Conservation (phyloP, 805 yeast genomes). For the Pichia membranifaciens region DNA sequence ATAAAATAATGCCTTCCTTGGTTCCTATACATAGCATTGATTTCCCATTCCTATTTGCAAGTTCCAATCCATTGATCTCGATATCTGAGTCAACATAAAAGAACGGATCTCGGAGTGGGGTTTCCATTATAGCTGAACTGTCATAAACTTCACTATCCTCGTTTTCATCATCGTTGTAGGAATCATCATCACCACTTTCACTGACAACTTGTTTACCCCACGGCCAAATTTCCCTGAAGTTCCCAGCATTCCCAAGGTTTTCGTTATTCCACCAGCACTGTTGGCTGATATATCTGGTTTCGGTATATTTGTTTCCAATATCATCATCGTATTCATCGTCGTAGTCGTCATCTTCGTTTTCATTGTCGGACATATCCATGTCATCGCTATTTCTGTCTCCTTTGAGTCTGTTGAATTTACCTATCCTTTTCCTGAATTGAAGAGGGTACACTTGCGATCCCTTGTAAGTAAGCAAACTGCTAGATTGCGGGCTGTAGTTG, state of each 20-base stretch:
- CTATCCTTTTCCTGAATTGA: background rate
- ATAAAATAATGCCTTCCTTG: constrained; percentile 59
- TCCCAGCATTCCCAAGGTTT: background rate
- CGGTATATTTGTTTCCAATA: background rate
- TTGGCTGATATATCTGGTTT: background rate
- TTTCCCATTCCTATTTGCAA: constrained; percentile 41
- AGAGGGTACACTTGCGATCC: background rate
- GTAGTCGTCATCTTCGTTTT: background rate
- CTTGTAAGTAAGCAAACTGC: background rate
- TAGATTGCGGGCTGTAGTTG: background rate
- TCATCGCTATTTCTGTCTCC: background rate
- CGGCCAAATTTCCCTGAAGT: constrained; percentile 2
- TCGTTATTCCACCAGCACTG: constrained; percentile 1
- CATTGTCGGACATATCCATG: background rate
- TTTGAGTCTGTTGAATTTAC: background rate
- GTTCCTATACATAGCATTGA: constrained; percentile 54
- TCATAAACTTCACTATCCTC: background rate
- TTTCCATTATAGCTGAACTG: constrained; percentile 2
- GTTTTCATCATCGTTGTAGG: background rate
- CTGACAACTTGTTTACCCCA: constrained; percentile 1
- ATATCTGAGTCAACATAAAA: constrained; percentile 24
- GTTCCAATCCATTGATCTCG: constrained; percentile 58
- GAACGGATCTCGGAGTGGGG: constrained; percentile 17
- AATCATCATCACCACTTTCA: background rate
- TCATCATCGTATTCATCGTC: background rate